Conservation (phyloP, 768 basidiomycete genomes). For the Suillus fuscotomentosus region DNA sequence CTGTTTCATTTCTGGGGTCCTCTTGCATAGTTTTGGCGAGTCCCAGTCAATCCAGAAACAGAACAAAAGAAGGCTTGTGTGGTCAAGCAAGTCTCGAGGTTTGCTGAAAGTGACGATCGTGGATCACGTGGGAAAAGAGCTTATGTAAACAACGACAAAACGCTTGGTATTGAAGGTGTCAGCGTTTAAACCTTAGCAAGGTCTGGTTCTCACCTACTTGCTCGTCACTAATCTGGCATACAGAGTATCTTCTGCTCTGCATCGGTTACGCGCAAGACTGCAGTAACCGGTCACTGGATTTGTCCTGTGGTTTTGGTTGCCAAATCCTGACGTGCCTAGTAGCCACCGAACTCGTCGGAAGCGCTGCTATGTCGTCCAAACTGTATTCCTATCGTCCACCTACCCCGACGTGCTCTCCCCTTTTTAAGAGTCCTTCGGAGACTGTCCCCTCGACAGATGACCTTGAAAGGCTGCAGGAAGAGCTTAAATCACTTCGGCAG, state of each 20-base stretch:
- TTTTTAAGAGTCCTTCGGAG: conserved; percentile 65
- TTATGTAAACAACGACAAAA: conserved; percentile 31
- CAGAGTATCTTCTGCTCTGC: conserved; percentile 8
- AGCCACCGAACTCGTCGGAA: conserved; percentile 19
- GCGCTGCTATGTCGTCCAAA: conserved; percentile 57
- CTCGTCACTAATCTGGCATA: conserved; percentile 17
- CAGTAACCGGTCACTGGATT: conserved; percentile 10
- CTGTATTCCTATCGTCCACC: conserved; percentile 49
- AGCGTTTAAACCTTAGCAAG: conserved; percentile 23
- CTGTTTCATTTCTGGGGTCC: not conserved
- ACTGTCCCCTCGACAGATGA: conserved; percentile 71
- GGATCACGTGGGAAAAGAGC: conserved; percentile 19
- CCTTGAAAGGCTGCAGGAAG: conserved; percentile 60
- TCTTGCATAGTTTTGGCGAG: not conserved
- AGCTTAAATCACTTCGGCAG: conserved; percentile 55
- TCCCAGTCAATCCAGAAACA: not conserved
- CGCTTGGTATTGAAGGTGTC: conserved; percentile 22
- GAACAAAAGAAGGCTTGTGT: not conserved
- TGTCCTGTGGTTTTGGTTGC: conserved; percentile 12
- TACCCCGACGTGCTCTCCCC: conserved; percentile 51
- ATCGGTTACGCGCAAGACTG: conserved; percentile 18
- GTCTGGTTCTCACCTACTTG: conserved; percentile 24
- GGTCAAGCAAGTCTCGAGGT: not conserved
- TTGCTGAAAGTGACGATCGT: conserved; percentile 4
- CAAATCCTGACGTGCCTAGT: conserved; percentile 9